Base-by-base conservation (phyloP, 2,329 filamentous ascomycete species). In the Botrytis hyacinthi region DNA sequence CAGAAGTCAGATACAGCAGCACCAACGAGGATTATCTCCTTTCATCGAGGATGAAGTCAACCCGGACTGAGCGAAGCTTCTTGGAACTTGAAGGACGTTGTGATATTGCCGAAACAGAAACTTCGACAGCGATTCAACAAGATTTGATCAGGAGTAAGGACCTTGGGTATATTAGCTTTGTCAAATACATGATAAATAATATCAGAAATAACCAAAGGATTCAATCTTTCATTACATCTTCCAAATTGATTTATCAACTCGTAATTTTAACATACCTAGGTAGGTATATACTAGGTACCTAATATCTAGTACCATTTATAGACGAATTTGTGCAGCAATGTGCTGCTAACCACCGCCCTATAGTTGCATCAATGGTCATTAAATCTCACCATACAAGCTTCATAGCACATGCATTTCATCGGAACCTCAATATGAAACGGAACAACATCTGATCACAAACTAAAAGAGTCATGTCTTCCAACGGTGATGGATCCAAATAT, bases 401-500 rank as follows among this genome's bases (percentile, higher is more conserved):
- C 83, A 84, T 73, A 29, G n/a, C 61, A 72, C 70, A 67, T 67
- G 70, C 59, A 65, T 9, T 57, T 29, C n/a, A 29, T 22, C 26
- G 20, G 54, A 60, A 69, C 16, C 42, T 73, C 26, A 69, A 61
- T 42, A 48, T 69, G 54, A 59, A 60, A 69, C 71, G 14, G 32
- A 18, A 44, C 22, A 66, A 59, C 32, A 57, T 44, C 37, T 46
- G 62, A 68, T 51, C 71, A 69, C 60, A n/a, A 37, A 65, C 26
- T 20, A 22, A 22, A 46, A 54, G 26, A 73, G 71, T 54, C 61
- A 75, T 75, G 73, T 70, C 73, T 70, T 69, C 73, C 22, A 71
- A 61, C 66, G 37, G 71, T 10, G 71, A 73, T 40, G 54, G 54
- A 60, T 69, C 71, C 37, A 73, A 69, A 42, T 46, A 69, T 60